Conservation (phyloP, 2,329 filamentous ascomycete genomes). For the Fusarium liriodendri region DNA sequence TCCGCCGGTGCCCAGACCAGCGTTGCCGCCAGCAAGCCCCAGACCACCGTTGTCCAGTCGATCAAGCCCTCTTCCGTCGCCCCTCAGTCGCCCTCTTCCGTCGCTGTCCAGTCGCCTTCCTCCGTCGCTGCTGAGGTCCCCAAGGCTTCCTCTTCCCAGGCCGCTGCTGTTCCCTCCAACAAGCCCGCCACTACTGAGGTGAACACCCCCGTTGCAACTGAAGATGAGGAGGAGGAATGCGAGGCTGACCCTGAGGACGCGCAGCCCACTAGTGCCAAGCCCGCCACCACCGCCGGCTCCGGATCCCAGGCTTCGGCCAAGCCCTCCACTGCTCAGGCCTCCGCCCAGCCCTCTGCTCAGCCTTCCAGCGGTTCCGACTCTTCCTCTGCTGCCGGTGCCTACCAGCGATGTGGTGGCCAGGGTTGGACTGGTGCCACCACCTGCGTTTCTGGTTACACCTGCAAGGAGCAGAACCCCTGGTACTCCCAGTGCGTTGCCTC, state of each 20-base stretch:
- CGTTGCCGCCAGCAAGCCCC: constrained; percentile 3
- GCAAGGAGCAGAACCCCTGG: constrained; percentile 50
- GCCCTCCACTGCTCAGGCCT: neutral
- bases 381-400: neutral
- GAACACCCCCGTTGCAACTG: constrained; percentile 1
- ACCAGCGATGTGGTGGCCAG: constrained; percentile 55
- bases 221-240: constrained; percentile 9
- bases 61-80: constrained; percentile 8
- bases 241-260: constrained; percentile 12
- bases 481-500: constrained; percentile 52
- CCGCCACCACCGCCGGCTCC: neutral
- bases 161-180: constrained; percentile 1
- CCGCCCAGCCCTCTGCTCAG: neutral
- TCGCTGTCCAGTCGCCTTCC: neutral
- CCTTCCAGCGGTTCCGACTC: neutral
- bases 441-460: constrained; percentile 54
- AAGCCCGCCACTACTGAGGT: constrained; percentile 6
- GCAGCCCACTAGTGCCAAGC: neutral
- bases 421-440: constrained; percentile 55
- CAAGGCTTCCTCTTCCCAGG: neutral
- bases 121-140: neutral
- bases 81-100: neutral
- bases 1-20: neutral
- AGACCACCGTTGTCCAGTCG: constrained; percentile 7
- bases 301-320: neutral